These are phyloP conservation scores for Akanthomyces lecanii DNA, from an alignment of 2,329 filamentous ascomycete genomes.

Conservation along the genomic window DNA sequence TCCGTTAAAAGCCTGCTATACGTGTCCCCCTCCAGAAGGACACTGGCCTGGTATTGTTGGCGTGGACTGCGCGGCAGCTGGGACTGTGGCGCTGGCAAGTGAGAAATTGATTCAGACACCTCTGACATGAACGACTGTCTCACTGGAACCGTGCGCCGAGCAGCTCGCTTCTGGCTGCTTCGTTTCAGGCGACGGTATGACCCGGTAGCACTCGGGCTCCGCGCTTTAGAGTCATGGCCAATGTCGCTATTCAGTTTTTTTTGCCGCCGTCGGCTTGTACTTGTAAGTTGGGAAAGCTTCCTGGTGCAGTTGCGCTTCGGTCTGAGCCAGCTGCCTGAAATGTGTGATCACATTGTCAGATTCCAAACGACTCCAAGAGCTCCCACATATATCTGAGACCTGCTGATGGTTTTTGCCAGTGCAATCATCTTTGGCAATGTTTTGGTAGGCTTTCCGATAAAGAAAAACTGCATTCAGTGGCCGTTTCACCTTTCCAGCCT, in stretches of 20 bases:
- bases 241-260: conserved; percentile 54
- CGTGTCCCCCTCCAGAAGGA: not conserved
- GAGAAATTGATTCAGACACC: not conserved
- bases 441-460: conserved; percentile 88
- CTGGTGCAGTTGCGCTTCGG: conserved; percentile 80
- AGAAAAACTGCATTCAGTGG: conserved; percentile 99
- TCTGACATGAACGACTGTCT: not conserved
- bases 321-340: conserved; percentile 73
- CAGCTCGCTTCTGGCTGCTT: not conserved
- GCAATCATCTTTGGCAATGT: conserved; percentile 76
- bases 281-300: conserved; percentile 88
- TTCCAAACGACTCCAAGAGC: conserved; percentile 76
- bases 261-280: conserved; percentile 61
- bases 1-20: not conserved
- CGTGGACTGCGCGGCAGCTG: not conserved
- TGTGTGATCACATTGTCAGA: conserved; percentile 65
- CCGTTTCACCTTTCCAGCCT: conserved; percentile 74
- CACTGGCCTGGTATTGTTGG: not conserved
- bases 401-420: conserved; percentile 89
- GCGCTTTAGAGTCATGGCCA: conserved; percentile 34
- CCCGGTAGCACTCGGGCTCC: conserved; percentile 38
- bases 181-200: not conserved
- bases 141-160: conserved; percentile 2
- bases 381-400: conserved; percentile 80
- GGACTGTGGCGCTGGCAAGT: not conserved